phyloP scores from a whole-genome alignment of 192 early-diverging fungal species.

The Coemansia asiatica region DNA sequence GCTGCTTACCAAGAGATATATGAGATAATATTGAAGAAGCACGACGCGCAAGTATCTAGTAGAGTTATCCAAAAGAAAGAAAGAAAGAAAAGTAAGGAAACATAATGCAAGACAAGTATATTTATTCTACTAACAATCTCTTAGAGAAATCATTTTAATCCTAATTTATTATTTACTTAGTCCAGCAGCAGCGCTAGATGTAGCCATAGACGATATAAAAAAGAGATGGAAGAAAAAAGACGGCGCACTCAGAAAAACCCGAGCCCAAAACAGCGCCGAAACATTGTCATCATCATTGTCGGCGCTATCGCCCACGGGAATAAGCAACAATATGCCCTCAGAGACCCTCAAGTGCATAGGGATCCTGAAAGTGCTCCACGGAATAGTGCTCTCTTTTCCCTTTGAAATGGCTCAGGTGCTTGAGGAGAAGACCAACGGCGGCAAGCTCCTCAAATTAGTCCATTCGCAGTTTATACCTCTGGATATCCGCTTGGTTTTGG shows the following conservation, averaged over 20 bases:
- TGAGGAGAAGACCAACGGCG: conserved; percentile 4
- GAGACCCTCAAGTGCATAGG: conserved; percentile 11
- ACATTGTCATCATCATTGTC: background rate
- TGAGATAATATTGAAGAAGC: background rate
- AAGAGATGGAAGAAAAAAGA: background rate
- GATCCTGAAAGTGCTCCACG: conserved; percentile 23
- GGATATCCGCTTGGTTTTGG: conserved; percentile 23
- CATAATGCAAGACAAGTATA: background rate
- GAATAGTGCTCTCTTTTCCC: conserved; percentile 27
- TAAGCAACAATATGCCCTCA: conserved; percentile 1
- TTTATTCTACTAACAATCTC: background rate
- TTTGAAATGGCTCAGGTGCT: conserved; percentile 11
- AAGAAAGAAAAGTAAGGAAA: background rate
- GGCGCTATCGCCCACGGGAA: background rate
- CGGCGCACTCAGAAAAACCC: background rate
- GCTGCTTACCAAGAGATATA: background rate
- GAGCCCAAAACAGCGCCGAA: background rate
- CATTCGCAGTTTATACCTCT: conserved; percentile 6
- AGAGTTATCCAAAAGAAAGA: background rate
- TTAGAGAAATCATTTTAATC: no score
- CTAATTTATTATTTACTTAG: background rate
- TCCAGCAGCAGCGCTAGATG: background rate
- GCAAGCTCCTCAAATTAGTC: conserved; percentile 11
- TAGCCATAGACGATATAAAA: background rate
- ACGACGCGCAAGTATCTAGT: background rate